Evolutionary conservation across 208 protist genomes (phyloP).

Genomic region (Hexamita inflata): DNA sequence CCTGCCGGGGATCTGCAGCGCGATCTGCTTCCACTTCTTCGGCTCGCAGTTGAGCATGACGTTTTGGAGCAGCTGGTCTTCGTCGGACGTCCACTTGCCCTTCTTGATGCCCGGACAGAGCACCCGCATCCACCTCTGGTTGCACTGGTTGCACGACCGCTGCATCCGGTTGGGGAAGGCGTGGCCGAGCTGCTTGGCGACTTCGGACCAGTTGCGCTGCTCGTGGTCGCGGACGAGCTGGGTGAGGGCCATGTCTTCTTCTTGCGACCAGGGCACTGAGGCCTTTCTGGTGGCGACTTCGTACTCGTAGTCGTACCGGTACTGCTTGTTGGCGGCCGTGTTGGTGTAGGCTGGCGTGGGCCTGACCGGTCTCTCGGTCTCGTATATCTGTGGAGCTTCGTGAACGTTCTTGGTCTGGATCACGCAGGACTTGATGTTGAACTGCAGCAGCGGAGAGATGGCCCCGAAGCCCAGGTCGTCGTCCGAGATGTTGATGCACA

Average conservation of each 20-base stretch:
- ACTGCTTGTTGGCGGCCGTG: too few relatives aligned
- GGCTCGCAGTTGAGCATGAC: background rate
- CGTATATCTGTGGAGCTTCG: too few relatives aligned
- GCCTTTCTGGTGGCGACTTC: background rate
- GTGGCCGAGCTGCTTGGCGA: background rate
- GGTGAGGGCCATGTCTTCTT: background rate
- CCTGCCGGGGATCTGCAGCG: background rate
- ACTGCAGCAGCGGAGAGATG: too few relatives aligned
- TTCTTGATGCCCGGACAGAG: background rate
- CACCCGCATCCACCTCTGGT: slow-evolving; percentile 4
- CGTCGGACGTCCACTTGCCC: background rate
- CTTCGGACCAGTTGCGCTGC: background rate
- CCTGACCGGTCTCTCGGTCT: too few relatives aligned
- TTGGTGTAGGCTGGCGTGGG: too few relatives aligned
- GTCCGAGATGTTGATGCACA: too few relatives aligned
- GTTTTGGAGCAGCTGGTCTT: background rate
- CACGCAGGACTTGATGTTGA: too few relatives aligned
- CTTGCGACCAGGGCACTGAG: background rate
- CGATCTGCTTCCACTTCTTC: slow-evolving; percentile 7
- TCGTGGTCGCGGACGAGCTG: background rate
- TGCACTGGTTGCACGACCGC: background rate
- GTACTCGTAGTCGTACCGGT: too few relatives aligned
- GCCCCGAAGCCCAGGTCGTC: too few relatives aligned
- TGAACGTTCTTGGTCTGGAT: too few relatives aligned
- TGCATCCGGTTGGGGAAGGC: background rate